Conservation (phyloP, 768 basidiomycete genomes). For the Mycena pura region DNA sequence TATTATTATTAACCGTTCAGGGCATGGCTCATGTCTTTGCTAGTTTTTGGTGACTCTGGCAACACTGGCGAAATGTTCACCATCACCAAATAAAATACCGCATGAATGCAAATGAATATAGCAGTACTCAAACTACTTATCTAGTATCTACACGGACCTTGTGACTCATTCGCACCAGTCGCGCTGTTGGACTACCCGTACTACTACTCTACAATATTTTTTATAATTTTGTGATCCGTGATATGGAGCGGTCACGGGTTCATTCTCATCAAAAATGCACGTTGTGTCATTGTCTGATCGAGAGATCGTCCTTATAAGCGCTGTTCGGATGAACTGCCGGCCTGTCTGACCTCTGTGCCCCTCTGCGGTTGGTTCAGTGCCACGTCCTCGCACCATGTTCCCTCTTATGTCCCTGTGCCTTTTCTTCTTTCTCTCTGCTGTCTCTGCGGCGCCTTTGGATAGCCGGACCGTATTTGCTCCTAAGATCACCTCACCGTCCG, state of each 20-base stretch:
- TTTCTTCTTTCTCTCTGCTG: slow-evolving; percentile 36
- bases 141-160: slow-evolving; percentile 16
- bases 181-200: slow-evolving; percentile 19
- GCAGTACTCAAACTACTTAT: background rate
- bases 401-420: slow-evolving; percentile 32
- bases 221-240: slow-evolving; percentile 5
- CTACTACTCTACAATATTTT: background rate
- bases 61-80: slow-evolving; percentile 53
- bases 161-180: slow-evolving; percentile 21
- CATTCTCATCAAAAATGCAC: too few species aligned
- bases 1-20: background rate
- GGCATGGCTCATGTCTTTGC: slow-evolving; percentile 10
- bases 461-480: slow-evolving; percentile 57
- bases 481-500: slow-evolving; percentile 54
- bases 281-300: background rate
- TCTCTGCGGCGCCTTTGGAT: slow-evolving; percentile 45
- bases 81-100: slow-evolving; percentile 42
- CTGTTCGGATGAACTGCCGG: slow-evolving; percentile 1
- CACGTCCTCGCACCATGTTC: slow-evolving; percentile 15
- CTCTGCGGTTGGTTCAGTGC: slow-evolving; percentile 1
- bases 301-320: slow-evolving; percentile 9
- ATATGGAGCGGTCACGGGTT: background rate
- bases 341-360: slow-evolving; percentile 12
- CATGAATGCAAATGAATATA: slow-evolving; percentile 7
- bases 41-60: slow-evolving; percentile 64